Evolutionary conservation across 2,329 filamentous ascomycete species (phyloP).

Genomic region (Neobulgaria alba): DNA sequence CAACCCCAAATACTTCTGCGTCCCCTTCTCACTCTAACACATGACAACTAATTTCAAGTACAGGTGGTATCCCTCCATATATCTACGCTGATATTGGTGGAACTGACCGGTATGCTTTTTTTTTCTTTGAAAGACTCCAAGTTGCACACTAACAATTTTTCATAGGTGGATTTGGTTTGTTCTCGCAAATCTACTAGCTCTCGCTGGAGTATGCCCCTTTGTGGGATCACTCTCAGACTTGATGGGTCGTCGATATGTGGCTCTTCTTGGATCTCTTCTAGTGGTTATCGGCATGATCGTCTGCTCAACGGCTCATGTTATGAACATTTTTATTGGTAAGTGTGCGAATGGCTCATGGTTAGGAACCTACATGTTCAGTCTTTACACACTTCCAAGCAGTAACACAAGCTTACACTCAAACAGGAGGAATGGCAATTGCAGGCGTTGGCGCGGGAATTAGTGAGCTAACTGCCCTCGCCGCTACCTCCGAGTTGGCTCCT

Average conservation of each 20-base stretch:
- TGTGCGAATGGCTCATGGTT: neutral
- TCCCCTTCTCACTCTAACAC: too few species aligned
- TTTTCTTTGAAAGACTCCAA: neutral
- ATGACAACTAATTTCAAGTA: conserved; percentile 4
- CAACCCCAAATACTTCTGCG: too few species aligned
- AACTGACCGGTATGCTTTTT: conserved; percentile 27
- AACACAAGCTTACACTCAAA: too few species aligned
- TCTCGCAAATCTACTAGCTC: conserved; percentile 44
- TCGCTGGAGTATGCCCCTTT: conserved; percentile 51
- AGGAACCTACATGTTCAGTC: too few species aligned
- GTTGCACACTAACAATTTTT: conserved; percentile 2
- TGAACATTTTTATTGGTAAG: conserved; percentile 54
- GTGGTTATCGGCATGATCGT: conserved; percentile 53
- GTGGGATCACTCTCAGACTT: conserved; percentile 59
- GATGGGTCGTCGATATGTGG: conserved; percentile 52
- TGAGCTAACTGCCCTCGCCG: conserved; percentile 60
- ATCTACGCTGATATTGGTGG: conserved; percentile 53
- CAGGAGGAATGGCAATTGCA: conserved; percentile 43
- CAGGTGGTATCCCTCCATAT: conserved; percentile 40
- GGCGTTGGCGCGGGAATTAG: conserved; percentile 59
- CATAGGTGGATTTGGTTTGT: conserved; percentile 29
- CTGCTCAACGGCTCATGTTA: conserved; percentile 45
- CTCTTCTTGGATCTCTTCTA: conserved; percentile 41
- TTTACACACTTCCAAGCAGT: too few species aligned
- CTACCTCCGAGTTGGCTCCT: conserved; percentile 59